Base-by-base conservation (phyloP, 2,329 filamentous ascomycete genomes). In the Didymella exigua region DNA sequence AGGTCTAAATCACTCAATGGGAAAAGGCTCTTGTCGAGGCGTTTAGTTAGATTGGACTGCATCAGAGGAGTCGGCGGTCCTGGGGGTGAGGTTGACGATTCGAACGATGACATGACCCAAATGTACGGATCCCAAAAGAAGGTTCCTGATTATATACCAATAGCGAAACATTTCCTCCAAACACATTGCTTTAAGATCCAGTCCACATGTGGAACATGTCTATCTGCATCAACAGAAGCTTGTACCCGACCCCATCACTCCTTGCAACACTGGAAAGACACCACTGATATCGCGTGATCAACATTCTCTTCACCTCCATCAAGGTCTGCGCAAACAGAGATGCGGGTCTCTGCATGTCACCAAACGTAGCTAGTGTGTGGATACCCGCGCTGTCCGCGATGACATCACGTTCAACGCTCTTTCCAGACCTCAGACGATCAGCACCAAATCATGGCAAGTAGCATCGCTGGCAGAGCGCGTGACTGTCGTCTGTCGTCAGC, bases 1-100 rank as follows among this genome's bases (percentile, higher is more conserved):
- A 91, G 80, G 79, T 93, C 78, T 96, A 90, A 59, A 60, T 48
- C 24, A 31, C 9, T 9, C 9, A 19, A 27, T 24, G 29, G 26
- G 43, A 45, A 30, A 51, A 34, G 24, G 24, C n/a, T 31, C 42
- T 49, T 56, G 26, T 50, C 38, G 31, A 43, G 65, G 65, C 58
- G 61, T 67, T 62, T 59, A 54, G 38, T 38, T 51, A 49, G 56
- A 53, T 49, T 34, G 29, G 34, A 54, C 43, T 41, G 44, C 49
- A 56, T 56, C 36, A 49, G 33, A 48, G 50, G 52, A 31, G 54
- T 49, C 53, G 33, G 33, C 44, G 45, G 54, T 49, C 54, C 54
- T 44, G 54, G 49, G 38, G 37, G 49, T 29, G 50, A 49, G 48
- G 49, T 48, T 47, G 53, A 55, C 36, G 52, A 50, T 50, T 53